Conservation (phyloP, 139 green algal genomes). For the Eudorina sp. region DNA sequence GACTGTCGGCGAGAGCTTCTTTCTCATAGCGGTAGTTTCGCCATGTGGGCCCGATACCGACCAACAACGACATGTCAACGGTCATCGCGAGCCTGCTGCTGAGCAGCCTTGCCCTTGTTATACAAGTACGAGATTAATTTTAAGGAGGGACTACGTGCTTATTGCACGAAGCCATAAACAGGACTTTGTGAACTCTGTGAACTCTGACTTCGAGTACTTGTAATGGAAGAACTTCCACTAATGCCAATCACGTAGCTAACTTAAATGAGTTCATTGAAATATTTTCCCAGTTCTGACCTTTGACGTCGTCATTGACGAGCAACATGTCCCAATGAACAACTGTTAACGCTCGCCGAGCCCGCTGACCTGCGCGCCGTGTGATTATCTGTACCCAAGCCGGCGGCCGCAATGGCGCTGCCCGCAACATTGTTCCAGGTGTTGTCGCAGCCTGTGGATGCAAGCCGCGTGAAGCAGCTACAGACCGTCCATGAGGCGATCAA, state of each 20-base stretch:
- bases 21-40: background rate
- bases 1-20: background rate
- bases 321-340: background rate
- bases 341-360: too few relatives aligned
- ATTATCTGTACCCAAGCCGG: too few relatives aligned
- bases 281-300: background rate
- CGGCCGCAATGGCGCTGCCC: slow-evolving; percentile 26
- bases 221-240: too few relatives aligned
- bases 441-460: slow-evolving; percentile 23
- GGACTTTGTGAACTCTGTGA: too few relatives aligned
- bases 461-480: slow-evolving; percentile 40
- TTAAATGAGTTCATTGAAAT: background rate
- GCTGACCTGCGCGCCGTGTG: too few relatives aligned
- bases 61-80: too few relatives aligned
- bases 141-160: too few relatives aligned
- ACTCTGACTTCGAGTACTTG: background rate
- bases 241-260: background rate
- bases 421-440: slow-evolving; percentile 34
- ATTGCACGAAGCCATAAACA: too few relatives aligned
- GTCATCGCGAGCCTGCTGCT: too few relatives aligned
- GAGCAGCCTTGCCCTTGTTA: too few relatives aligned
- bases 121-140: too few relatives aligned
- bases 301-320: too few relatives aligned
- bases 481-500: slow-evolving; percentile 38
- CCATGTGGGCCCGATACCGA: background rate